These are phyloP conservation scores for Dioszegia aurantiaca DNA, from an alignment of 768 basidiomycete species.

Conservation along the genomic window DNA sequence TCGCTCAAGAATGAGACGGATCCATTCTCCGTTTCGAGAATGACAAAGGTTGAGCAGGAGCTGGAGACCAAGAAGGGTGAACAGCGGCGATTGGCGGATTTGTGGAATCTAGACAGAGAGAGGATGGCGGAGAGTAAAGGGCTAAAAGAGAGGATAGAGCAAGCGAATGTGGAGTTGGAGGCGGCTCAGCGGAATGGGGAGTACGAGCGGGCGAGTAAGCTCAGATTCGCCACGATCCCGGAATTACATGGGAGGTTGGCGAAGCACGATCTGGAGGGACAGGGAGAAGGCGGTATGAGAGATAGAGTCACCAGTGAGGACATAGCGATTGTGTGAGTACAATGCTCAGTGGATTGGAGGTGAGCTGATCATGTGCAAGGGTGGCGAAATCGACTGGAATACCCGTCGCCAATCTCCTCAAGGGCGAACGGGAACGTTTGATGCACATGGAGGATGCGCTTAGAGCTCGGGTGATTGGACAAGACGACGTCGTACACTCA, in stretches of 20 bases:
- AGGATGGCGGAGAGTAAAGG: constrained; percentile 50
- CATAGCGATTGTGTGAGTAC: constrained; percentile 67
- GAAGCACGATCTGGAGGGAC: constrained; percentile 55
- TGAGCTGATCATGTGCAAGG: constrained; percentile 6
- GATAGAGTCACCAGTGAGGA: constrained; percentile 86
- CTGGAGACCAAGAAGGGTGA: constrained; percentile 64
- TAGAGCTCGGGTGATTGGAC: constrained; percentile 74
- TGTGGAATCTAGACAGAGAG: constrained; percentile 63
- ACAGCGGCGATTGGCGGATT: constrained; percentile 61
- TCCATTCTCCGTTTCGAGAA: constrained; percentile 73
- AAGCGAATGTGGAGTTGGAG: constrained; percentile 79
- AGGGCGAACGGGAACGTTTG: constrained; percentile 84
- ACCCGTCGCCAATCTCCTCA: constrained; percentile 80
- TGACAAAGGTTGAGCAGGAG: constrained; percentile 64
- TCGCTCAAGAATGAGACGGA: constrained; percentile 84
- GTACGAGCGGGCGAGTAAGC: constrained; percentile 75
- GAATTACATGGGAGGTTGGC: constrained; percentile 72
- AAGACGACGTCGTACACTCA: constrained; percentile 79
- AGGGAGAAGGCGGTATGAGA: constrained; percentile 61
- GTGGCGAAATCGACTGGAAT: constrained; percentile 87
- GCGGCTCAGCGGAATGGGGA: constrained; percentile 85
- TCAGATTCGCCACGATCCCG: constrained; percentile 81
- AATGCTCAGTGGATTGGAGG: too few relatives aligned
- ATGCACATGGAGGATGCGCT: constrained; percentile 88
- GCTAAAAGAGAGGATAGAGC: constrained; percentile 62